Conservation (phyloP, 805 yeast genomes). For the Ogataea siamensis region DNA sequence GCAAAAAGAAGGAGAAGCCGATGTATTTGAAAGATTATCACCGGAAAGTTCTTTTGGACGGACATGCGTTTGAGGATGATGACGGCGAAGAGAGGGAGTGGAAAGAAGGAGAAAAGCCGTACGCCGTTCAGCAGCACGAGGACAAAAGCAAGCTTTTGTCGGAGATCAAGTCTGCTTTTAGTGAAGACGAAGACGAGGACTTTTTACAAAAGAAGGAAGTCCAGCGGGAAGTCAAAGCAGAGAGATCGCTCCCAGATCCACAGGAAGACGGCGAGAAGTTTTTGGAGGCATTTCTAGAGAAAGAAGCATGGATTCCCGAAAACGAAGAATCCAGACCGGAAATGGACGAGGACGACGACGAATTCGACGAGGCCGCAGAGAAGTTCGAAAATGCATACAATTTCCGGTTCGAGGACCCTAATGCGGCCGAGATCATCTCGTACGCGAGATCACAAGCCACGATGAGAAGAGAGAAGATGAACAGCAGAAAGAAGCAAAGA, state of each 20-base stretch:
- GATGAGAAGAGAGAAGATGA: slow-evolving; percentile 72
- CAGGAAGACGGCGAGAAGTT: slow-evolving; percentile 63
- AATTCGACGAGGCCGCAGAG: slow-evolving; percentile 90
- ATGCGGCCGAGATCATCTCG: slow-evolving; percentile 84
- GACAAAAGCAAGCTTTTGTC: slow-evolving; percentile 70
- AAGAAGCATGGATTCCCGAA: slow-evolving; percentile 88
- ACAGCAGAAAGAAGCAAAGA: slow-evolving; percentile 78
- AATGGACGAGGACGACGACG: slow-evolving; percentile 70
- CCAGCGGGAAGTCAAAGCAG: slow-evolving; percentile 5
- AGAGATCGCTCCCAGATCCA: slow-evolving; percentile 62
- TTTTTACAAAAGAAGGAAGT: slow-evolving; percentile 58
- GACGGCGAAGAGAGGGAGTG: slow-evolving; percentile 47
- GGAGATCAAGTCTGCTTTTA: slow-evolving; percentile 73
- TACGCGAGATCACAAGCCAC: slow-evolving; percentile 96
- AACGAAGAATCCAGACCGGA: slow-evolving; percentile 49
- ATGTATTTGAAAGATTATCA: slow-evolving; percentile 91
- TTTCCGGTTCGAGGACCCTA: slow-evolving; percentile 91
- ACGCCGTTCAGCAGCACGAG: slow-evolving; percentile 69
- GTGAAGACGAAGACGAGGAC: slow-evolving; percentile 43
- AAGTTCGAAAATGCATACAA: slow-evolving; percentile 89
- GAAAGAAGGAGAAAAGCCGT: slow-evolving; percentile 61
- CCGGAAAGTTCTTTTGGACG: slow-evolving; percentile 74
- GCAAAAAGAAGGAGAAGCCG: slow-evolving; percentile 59
- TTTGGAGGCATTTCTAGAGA: slow-evolving; percentile 65
- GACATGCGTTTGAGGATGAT: slow-evolving; percentile 54